phyloP scores from a whole-genome alignment of 2,329 filamentous ascomycete genomes.

The Apiospora pterosperma region DNA sequence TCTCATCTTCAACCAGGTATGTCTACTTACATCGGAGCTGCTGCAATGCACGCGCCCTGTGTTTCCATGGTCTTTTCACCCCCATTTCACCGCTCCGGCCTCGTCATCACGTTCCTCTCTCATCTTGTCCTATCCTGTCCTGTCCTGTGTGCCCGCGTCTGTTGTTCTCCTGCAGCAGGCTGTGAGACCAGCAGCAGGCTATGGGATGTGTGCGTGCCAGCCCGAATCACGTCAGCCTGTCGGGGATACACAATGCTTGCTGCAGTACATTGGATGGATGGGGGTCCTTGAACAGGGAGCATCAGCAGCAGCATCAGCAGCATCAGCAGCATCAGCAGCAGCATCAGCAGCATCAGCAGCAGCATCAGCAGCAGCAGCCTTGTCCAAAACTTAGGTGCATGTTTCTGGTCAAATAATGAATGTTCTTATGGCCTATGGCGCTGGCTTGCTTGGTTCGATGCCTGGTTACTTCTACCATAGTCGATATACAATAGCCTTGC shows the following conservation, averaged over 20 bases:
- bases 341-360: not conserved
- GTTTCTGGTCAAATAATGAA: not conserved
- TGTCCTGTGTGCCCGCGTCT: not conserved
- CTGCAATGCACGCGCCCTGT: slow-evolving; percentile 1
- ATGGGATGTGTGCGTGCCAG: not conserved
- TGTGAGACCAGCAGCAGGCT: slow-evolving; percentile 4
- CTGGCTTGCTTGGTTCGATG: not conserved
- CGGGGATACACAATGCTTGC: not conserved
- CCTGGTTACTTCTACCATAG: not conserved
- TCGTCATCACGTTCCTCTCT: not conserved
- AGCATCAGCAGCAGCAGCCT: not conserved
- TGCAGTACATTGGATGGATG: not conserved
- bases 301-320: not conserved
- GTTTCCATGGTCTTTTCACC: not conserved
- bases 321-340: not conserved
- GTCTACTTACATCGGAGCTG: not conserved
- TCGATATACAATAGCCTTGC: slow-evolving; percentile 2
- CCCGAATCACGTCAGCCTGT: not conserved
- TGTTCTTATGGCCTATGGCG: not conserved
- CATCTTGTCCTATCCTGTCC: not conserved
- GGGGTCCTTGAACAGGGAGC: not conserved
- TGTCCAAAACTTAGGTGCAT: not conserved
- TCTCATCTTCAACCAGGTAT: not conserved
- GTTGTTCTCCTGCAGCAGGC: slow-evolving; percentile 3
- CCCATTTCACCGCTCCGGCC: not conserved